Conservation (phyloP, 2,329 filamentous ascomycete genomes). For the Colletotrichum horii region DNA sequence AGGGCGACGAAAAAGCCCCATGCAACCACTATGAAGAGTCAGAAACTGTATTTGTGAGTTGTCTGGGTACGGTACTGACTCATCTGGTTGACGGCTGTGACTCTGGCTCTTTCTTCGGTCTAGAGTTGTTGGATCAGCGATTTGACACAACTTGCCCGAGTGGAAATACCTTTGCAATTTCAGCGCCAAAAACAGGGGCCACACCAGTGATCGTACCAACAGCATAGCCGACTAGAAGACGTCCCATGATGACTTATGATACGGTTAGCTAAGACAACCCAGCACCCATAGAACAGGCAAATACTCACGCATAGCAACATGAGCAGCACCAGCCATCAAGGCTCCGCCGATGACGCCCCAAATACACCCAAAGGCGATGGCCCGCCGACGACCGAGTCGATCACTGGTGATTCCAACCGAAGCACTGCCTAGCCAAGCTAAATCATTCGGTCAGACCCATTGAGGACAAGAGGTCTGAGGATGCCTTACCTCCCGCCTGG, state of each 20-base stretch:
- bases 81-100: slow-evolving; percentile 47
- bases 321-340: slow-evolving; percentile 44
- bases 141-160: neutral
- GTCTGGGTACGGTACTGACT: slow-evolving; percentile 28
- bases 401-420: slow-evolving; percentile 44
- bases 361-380: slow-evolving; percentile 44
- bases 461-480: too few relatives aligned
- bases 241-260: slow-evolving; percentile 38
- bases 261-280: neutral
- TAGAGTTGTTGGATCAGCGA: neutral
- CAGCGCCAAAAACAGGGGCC: slow-evolving; percentile 43
- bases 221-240: slow-evolving; percentile 41
- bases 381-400: slow-evolving; percentile 38
- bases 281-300: neutral
- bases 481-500: slow-evolving; percentile 38
- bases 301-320: slow-evolving; percentile 43
- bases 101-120: slow-evolving; percentile 41
- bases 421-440: slow-evolving; percentile 44
- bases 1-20: slow-evolving; percentile 46
- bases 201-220: slow-evolving; percentile 46
- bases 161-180: slow-evolving; percentile 41
- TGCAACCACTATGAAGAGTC: slow-evolving; percentile 36
- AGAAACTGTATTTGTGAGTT: neutral
- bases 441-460: neutral
- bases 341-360: slow-evolving; percentile 43